Conservation (phyloP, 2,329 filamentous ascomycete species). For the Rhinocladiella mackenziei region DNA sequence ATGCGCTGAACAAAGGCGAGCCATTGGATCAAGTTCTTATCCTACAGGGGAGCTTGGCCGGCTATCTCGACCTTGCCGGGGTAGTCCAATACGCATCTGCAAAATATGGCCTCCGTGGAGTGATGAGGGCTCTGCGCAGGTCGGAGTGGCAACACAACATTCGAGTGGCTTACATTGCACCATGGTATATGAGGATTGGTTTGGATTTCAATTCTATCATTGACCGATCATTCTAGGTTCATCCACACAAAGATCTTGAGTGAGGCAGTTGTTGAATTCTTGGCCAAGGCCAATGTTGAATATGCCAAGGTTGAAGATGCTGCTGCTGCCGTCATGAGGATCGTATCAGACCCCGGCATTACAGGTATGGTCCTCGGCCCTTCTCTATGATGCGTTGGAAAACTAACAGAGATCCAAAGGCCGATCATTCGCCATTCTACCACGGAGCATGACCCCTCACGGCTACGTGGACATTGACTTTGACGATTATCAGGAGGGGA, state of each 20-base stretch:
- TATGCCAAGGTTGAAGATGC: slow-evolving; percentile 25
- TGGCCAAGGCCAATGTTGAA: slow-evolving; percentile 17
- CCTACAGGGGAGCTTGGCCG: slow-evolving; percentile 36
- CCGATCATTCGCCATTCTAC: slow-evolving; percentile 34
- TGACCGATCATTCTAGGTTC: slow-evolving; percentile 30
- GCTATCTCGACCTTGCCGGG: slow-evolving; percentile 35
- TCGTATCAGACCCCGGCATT: slow-evolving; percentile 16
- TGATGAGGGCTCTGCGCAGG: slow-evolving; percentile 37
- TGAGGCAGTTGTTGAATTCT: slow-evolving; percentile 28
- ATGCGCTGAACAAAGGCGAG: slow-evolving; percentile 28
- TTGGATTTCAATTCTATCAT: background rate
- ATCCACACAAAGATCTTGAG: slow-evolving; percentile 35
- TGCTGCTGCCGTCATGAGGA: slow-evolving; percentile 15
- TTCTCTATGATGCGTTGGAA: background rate
- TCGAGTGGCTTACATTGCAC: slow-evolving; percentile 38
- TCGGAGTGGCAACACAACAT: slow-evolving; percentile 38
- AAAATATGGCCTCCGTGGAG: slow-evolving; percentile 39
- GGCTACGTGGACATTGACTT: slow-evolving; percentile 38
- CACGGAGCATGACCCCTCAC: slow-evolving; percentile 33
- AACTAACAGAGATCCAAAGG: slow-evolving; percentile 8
- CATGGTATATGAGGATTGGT: slow-evolving; percentile 34
- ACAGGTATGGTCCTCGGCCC: slow-evolving; percentile 20
- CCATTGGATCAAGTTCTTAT: slow-evolving; percentile 32
- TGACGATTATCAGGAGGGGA: slow-evolving; percentile 34
- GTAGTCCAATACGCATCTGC: slow-evolving; percentile 36